phyloP scores from a whole-genome alignment of 805 yeast species.

The Saccharomycopsis guyanensis region DNA sequence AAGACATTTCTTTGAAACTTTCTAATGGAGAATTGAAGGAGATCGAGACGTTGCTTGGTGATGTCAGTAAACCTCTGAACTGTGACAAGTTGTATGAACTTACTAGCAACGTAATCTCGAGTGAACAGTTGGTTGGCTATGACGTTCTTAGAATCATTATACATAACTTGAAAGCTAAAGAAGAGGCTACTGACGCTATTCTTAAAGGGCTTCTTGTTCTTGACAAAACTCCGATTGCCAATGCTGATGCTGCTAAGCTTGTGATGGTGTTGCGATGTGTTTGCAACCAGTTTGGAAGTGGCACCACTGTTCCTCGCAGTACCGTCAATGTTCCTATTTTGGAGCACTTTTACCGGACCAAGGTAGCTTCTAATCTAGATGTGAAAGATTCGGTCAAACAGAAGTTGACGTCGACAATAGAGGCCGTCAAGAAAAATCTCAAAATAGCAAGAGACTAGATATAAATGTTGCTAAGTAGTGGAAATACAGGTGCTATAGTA shows the following conservation, averaged over 20 bases:
- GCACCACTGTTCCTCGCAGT: conserved; percentile 2
- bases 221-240: not conserved
- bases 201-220: conserved; percentile 8
- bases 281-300: conserved; percentile 15
- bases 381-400: conserved; percentile 19
- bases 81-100: conserved; percentile 7
- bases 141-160: conserved; percentile 20
- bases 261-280: conserved; percentile 19
- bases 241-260: conserved; percentile 15
- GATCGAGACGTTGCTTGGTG: conserved; percentile 27
- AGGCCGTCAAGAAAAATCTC: conserved; percentile 15
- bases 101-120: conserved; percentile 2
- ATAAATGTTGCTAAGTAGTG: not conserved
- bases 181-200: conserved; percentile 5
- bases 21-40: conserved; percentile 28
- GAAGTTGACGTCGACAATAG: conserved; percentile 15
- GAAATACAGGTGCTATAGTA: too few relatives aligned
- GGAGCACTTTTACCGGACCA: conserved; percentile 7
- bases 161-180: conserved; percentile 3
- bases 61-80: conserved; percentile 9
- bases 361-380: conserved; percentile 2
- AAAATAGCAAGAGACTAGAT: not conserved
- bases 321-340: conserved; percentile 5
- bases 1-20: conserved; percentile 30
- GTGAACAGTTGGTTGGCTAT: conserved; percentile 17